Base-by-base conservation (phyloP, 2,329 filamentous ascomycete genomes). In the Neonectria magnoliae region DNA sequence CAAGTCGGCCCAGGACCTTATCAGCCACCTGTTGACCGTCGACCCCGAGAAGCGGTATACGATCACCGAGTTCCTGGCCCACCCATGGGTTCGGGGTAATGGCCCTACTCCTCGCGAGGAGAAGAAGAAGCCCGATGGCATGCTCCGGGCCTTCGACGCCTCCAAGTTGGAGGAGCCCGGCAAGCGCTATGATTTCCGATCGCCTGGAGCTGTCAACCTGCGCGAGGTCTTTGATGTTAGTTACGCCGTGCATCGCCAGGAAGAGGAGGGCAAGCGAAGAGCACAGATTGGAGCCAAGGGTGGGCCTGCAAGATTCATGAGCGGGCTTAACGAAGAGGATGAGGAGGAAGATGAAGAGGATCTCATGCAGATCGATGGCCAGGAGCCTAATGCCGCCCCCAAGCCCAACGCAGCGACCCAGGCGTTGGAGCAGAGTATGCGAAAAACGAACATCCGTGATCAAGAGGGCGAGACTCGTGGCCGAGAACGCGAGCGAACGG, bases 171-270 rank as follows among this genome's bases (percentile, higher is more conserved):
- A 84, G 47, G 86, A 88, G 36, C 79, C 83, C 41, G 91, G 91
- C 29, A 90, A 88, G 67, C 90, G 93, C 18, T 90, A 91, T 81
- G 96, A 99, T 78, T 99, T 98, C 89, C 89, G 96, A 62, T 98
- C 94, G 0, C 96, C 96, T 0, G 96, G 94, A 55, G 94, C 93
- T 2, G 91, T 99, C 80, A 98, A 98, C 77, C 84, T 99, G 13
- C 93, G 96, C 64, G 96, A 99, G 79, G 94, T 98, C 2, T 99
- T 99, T 71, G 96, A 99, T 75, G 95, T 99, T 53, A 91, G 93
- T n/a, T 99, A 99, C 75, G 95, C 96, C 9, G 96, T 99, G 9
- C 96, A 98, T 77, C 87, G 96, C 51, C 94, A 98, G 79, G 96
- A 98, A 80, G 96, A 99, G 77, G 96, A 98, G 79, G 91, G 89